These are phyloP conservation scores for Silene conica DNA, from an alignment of 148 eudicot genomes.

Conservation along the genomic window DNA sequence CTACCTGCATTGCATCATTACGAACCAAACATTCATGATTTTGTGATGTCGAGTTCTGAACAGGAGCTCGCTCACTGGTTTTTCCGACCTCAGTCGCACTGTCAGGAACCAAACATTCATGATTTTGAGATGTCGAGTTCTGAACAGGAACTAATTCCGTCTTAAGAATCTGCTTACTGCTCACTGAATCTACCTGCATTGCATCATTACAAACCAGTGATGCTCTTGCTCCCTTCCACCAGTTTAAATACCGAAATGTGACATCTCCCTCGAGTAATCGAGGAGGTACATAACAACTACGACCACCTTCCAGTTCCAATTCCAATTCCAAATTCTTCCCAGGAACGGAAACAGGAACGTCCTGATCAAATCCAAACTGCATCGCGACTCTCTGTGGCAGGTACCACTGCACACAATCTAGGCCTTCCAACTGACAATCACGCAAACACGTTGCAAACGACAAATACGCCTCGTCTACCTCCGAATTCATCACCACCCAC, in stretches of 20 bases:
- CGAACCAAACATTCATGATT: no score
- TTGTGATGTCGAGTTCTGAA: no score
- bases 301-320: constrained; percentile 6
- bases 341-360: constrained; percentile 28
- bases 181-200: no score
- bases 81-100: no score
- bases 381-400: constrained; percentile 45
- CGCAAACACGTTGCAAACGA: constrained; percentile 35
- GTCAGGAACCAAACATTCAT: no score
- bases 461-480: constrained; percentile 15
- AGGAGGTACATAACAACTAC: constrained; percentile 20
- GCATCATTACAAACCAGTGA: no score
- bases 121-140: no score
- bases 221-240: not conserved
- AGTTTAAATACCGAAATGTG: constrained; percentile 12
- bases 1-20: no score
- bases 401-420: constrained; percentile 39
- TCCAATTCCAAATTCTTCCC: not conserved
- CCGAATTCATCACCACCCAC: constrained; percentile 15
- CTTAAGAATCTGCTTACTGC: no score
- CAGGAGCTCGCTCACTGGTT: no score
- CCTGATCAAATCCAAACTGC: constrained; percentile 65
- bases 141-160: no score
- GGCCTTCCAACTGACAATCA: constrained; percentile 37
- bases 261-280: constrained; percentile 17